phyloP scores from a whole-genome alignment of 495 filamentous ascomycete genomes.

The Copromyces sp. region DNA sequence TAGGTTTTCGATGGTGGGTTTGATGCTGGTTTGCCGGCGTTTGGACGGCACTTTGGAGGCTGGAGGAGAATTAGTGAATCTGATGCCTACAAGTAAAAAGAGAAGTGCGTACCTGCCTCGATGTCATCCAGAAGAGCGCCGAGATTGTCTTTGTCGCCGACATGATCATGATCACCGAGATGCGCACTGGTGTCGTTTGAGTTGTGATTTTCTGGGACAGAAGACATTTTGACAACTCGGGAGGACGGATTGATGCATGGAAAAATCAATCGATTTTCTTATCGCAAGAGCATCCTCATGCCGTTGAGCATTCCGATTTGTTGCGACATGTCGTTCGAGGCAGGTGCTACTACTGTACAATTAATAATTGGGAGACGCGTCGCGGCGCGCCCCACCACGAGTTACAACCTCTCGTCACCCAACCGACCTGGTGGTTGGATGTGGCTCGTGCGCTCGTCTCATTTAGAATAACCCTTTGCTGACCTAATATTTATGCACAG shows the following conservation, averaged over 20 bases:
- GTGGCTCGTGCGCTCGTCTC: neutral
- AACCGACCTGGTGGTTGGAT: neutral
- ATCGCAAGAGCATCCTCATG: neutral
- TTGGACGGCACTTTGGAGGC: conserved; percentile 41
- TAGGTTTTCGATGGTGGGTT: conserved; percentile 37
- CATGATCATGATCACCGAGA: neutral
- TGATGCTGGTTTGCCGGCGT: conserved; percentile 33
- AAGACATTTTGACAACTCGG: neutral
- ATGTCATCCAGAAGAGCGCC: conserved; percentile 17
- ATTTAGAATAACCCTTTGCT: neutral
- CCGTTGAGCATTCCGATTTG: neutral
- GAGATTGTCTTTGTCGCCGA: conserved; percentile 7
- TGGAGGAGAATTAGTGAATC: conserved; percentile 13
- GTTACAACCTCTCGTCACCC: neutral
- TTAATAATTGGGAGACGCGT: neutral
- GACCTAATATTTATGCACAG: neutral
- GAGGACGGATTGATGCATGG: neutral
- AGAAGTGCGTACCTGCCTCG: conserved; percentile 15
- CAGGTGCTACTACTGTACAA: neutral
- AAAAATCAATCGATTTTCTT: neutral
- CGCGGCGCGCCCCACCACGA: neutral
- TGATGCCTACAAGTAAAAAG: neutral
- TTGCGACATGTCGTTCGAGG: neutral
- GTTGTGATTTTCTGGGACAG: neutral
- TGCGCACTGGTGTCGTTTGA: neutral